Base-by-base conservation (phyloP, 2,329 filamentous ascomycete species). In the Chaetomium sp. region DNA sequence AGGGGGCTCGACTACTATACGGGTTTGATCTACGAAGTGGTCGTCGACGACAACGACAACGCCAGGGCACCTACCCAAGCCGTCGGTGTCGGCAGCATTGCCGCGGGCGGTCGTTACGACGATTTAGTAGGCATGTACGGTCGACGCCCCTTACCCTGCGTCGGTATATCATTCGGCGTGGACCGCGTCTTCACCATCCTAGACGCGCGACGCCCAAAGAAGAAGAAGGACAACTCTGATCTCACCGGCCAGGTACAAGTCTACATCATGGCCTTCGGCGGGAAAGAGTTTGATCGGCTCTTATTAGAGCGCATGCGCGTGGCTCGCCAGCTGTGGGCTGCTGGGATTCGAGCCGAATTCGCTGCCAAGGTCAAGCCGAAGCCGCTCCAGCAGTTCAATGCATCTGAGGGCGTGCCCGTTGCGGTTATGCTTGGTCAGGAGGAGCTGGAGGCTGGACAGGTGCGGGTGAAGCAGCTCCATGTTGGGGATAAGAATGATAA, bases 41-140 rank as follows among this genome's bases (percentile, higher is more conserved):
- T 95, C 52, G 80, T 95, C 57, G 94, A 88, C 7, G 85, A 91
- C 69, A 7, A 88, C 7, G 85, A 91, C 69, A 5, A 9, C 19
- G 12, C 19, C 33, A 38, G 40, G 1, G 11, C 12, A 10, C 19
- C n/a, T 5, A 36, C 27, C 5, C 46, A 50, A 14, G 46, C 3
- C 19, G 19, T 27, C 19, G 19, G 19, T 27, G 19, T 50, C 3
- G 53, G 53, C 3, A 55, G 47, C 68, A 86, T 96, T 43, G 91
- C 91, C 45, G 91, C 91, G 4, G 91, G 90, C 67, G 90, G 91
- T 37, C 86, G 58, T 27, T 96, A 96, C 71, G 92, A 96, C 71
- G 86, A 92, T 68, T 80, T 96, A 3, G 92, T 96, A 5, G 88
- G 88, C 73, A 95, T 96, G 89, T 96, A 95, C 76, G 86, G 86